Conservation (phyloP, 352 stramenopile genomes). For the Pythium phragmitis region DNA sequence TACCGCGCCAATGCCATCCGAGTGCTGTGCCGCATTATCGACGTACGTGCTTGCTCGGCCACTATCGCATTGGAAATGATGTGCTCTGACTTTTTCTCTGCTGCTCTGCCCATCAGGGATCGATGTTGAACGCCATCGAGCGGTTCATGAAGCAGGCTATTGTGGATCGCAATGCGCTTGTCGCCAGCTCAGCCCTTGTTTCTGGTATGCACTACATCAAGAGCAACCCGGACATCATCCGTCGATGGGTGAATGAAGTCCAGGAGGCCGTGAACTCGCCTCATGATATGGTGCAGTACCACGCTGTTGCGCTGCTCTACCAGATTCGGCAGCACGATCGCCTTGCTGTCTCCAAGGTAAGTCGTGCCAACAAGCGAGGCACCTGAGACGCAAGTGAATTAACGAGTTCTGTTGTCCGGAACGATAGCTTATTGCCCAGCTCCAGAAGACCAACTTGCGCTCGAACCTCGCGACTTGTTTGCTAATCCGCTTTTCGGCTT, state of each 20-base stretch:
- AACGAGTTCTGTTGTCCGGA: background rate
- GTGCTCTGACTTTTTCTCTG: background rate
- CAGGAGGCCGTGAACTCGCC: constrained; percentile 95
- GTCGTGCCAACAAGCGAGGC: background rate
- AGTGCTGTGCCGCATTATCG: constrained; percentile 95
- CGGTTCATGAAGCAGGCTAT: constrained; percentile 99
- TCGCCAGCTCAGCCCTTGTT: constrained; percentile 96
- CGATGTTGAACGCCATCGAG: constrained; percentile 91
- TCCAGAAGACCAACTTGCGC: constrained; percentile 92
- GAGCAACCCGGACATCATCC: constrained; percentile 90
- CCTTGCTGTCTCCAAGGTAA: constrained; percentile 96
- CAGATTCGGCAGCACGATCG: constrained; percentile 98
- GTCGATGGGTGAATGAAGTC: constrained; percentile 97
- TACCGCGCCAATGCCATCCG: constrained; percentile 99
- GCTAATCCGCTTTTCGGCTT: constrained; percentile 96
- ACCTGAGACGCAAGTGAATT: background rate
- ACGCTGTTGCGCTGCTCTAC: constrained; percentile 98
- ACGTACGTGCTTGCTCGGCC: constrained; percentile 43
- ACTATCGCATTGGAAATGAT: background rate
- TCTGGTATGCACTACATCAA: constrained; percentile 95
- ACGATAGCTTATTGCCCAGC: constrained; percentile 73
- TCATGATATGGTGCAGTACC: constrained; percentile 99
- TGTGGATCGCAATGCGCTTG: constrained; percentile 97
- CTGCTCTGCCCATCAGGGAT: constrained; percentile 41
- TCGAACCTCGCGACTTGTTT: constrained; percentile 96